These are phyloP conservation scores for Xylaria venustula DNA, from an alignment of 495 filamentous ascomycete species.

Conservation along the genomic window DNA sequence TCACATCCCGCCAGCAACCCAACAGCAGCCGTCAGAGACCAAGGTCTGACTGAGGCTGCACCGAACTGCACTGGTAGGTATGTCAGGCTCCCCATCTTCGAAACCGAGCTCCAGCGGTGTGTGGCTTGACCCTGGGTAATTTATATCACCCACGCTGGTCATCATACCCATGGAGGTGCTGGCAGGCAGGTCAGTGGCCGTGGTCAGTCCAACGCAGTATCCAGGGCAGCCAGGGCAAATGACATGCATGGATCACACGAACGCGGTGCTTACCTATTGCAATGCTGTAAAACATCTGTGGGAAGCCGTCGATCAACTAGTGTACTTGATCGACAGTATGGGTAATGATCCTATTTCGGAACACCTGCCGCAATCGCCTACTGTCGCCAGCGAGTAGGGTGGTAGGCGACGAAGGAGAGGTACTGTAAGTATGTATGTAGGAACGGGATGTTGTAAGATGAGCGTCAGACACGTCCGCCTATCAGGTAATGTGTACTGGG, in stretches of 20 bases:
- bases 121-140: slow-evolving; percentile 9
- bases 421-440: neutral
- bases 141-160: neutral
- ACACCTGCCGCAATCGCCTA: slow-evolving; percentile 3
- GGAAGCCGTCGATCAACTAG: slow-evolving; percentile 3
- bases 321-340: slow-evolving; percentile 9
- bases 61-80: neutral
- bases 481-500: no score
- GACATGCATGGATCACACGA: neutral
- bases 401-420: neutral
- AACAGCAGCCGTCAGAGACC: neutral
- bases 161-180: neutral
- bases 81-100: neutral
- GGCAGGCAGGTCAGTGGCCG: no score
- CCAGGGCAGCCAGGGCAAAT: no score
- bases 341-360: slow-evolving; percentile 2
- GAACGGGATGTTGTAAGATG: no score
- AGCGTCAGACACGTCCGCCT: no score
- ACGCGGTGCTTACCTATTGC: slow-evolving; percentile 3
- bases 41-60: slow-evolving; percentile 1
- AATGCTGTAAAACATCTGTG: neutral
- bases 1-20: neutral
- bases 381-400: neutral
- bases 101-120: neutral
- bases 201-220: no score